These are phyloP conservation scores for Penicillium atrosanguineum DNA, from an alignment of 495 filamentous ascomycete genomes.

Conservation along the genomic window DNA sequence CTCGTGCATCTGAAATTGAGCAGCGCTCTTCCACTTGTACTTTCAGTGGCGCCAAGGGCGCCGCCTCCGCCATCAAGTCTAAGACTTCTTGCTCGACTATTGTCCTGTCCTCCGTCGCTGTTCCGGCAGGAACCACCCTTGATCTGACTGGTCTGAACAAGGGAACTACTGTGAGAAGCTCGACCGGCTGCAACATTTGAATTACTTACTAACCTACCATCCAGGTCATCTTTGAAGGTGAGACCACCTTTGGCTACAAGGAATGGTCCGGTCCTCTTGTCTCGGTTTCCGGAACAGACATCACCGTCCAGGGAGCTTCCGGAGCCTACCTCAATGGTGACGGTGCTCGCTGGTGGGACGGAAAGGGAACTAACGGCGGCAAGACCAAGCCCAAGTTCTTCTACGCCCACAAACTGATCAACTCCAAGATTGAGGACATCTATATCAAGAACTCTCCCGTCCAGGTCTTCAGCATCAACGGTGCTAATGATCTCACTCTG, in stretches of 20 bases:
- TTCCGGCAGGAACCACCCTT: slow-evolving; percentile 52
- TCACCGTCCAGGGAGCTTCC: slow-evolving; percentile 42
- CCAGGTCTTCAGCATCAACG: slow-evolving; percentile 59
- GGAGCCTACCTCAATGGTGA: slow-evolving; percentile 43
- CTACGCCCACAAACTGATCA: slow-evolving; percentile 45
- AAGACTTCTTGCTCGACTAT: slow-evolving; percentile 53
- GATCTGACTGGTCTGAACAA: slow-evolving; percentile 45
- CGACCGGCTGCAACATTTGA: not conserved
- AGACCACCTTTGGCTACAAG: slow-evolving; percentile 51
- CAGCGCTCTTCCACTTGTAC: slow-evolving; percentile 18
- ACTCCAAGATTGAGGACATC: slow-evolving; percentile 42
- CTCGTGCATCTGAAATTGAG: slow-evolving; percentile 4
- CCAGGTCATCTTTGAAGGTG: slow-evolving; percentile 51
- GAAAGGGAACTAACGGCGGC: slow-evolving; percentile 52
- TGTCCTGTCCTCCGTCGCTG: slow-evolving; percentile 41
- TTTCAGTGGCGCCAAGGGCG: slow-evolving; percentile 22
- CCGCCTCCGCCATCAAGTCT: slow-evolving; percentile 34
- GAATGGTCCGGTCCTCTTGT: slow-evolving; percentile 53
- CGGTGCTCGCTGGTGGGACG: slow-evolving; percentile 51
- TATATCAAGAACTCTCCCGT: slow-evolving; percentile 59
- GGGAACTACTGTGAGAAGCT: slow-evolving; percentile 36
- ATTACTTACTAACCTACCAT: not conserved
- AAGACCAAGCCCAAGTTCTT: slow-evolving; percentile 61
- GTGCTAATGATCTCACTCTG: slow-evolving; percentile 45
- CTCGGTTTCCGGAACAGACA: slow-evolving; percentile 44